Evolutionary conservation across 2,329 filamentous ascomycete species (phyloP), one percentile per base, ranked within the genome.

Genomic region (Neonectria coccinea): DNA sequence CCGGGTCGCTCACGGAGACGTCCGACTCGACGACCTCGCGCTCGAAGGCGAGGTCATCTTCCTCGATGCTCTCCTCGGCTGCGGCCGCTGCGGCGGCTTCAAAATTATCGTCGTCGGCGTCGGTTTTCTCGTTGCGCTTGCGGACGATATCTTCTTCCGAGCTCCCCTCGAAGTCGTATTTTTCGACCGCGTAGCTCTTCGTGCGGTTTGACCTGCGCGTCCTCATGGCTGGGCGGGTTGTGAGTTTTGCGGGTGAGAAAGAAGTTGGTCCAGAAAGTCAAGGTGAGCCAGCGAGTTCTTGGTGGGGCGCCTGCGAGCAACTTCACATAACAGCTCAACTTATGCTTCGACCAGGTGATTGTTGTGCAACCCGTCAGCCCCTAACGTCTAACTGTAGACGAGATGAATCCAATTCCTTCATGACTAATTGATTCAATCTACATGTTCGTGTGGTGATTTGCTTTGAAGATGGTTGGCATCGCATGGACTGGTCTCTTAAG

Each of bases 181-280:
- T 76, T 44, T 79, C 69, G 62, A 74, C 62, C 2, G 74, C 74
- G 58, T 74, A 80, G 41, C 74, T 71, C 56, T 79, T 80, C 27
- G 70, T 70, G 48, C 76, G 78, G 67, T 79, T 80, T 18, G 79
- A 77, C 53, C 60, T 76, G 54, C 79, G 75, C n/a, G 79, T 79
- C 68, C 76, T 76, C 78, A 80, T 81, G 44, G 50, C 66, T 64
- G 60, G 44, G 44, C 20, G 53, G 20, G 20, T 63, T 63, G 56
- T 36, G 48, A 42, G 33, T 29, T 20, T 56, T 56, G 56, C 33
- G 60, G 48, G 50, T 48, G 48, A 59, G 22, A 58, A 62, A 59
- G 22, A 58, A 62, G 39, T 29, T 60, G n/a, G 52, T 41, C 31
- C 33, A 51, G 48, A 36, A 59, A 22, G 51, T n/a, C 62, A 52